Evolutionary conservation across 2,329 filamentous ascomycete species (phyloP).

Genomic region (Basipetospora chlamydospora): DNA sequence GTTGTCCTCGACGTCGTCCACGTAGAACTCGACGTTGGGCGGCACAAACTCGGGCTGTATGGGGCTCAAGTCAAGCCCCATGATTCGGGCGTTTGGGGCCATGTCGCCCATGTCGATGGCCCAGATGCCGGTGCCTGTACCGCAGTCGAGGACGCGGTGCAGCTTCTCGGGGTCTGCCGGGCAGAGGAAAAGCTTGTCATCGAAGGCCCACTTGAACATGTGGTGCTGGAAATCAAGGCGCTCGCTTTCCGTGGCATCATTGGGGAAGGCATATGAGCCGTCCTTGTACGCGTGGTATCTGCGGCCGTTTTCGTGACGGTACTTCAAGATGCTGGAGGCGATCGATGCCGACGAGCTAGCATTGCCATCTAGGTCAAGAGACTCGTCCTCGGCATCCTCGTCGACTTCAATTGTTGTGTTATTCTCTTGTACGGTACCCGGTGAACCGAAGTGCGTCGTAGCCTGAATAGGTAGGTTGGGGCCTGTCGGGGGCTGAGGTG

Average conservation of each 20-base stretch:
- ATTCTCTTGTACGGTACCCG: too few species aligned
- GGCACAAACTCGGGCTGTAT: constrained; percentile 54
- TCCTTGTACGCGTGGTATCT: too few species aligned
- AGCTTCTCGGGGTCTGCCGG: constrained; percentile 20
- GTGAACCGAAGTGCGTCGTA: too few species aligned
- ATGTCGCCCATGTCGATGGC: constrained; percentile 51
- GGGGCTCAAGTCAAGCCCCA: constrained; percentile 52
- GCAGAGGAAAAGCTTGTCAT: too few species aligned
- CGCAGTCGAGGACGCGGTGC: constrained; percentile 25
- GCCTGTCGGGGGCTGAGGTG: too few species aligned
- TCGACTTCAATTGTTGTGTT: too few species aligned
- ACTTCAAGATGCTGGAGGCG: too few species aligned
- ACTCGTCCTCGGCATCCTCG: too few species aligned
- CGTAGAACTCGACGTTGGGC: constrained; percentile 58
- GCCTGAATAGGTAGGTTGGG: too few species aligned
- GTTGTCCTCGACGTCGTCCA: constrained; percentile 46
- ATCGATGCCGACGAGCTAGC: too few species aligned
- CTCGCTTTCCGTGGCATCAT: constrained; percentile 24
- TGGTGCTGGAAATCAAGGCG: constrained; percentile 14
- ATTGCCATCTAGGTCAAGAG: too few species aligned
- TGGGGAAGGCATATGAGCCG: constrained; percentile 32
- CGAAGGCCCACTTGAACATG: constrained; percentile 13
- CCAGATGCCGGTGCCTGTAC: constrained; percentile 39
- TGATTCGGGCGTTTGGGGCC: constrained; percentile 43
- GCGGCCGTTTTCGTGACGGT: too few species aligned